Evolutionary conservation across 1,284 basidiomycete genomes (phyloP).

Genomic region (Entoloma clypeatum): DNA sequence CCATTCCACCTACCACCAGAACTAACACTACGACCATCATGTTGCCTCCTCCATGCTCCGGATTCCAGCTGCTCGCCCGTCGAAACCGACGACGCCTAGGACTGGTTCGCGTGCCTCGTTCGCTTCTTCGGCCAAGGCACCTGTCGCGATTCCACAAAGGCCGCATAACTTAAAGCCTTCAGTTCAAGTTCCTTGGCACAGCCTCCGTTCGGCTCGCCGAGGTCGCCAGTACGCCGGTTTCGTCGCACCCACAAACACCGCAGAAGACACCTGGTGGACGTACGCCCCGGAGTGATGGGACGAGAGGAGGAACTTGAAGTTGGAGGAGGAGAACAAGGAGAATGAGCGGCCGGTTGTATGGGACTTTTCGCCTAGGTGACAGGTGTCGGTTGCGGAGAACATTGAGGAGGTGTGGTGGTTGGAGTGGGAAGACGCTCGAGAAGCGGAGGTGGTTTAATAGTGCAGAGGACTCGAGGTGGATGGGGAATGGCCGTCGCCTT

Average conservation of each 20-base stretch:
- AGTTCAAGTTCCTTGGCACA: slow-evolving; percentile 13
- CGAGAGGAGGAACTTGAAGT: slow-evolving; percentile 32
- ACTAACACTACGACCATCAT: background rate
- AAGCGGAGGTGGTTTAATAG: slow-evolving; percentile 14
- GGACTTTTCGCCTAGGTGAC: slow-evolving; percentile 22
- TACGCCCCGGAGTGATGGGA: slow-evolving; percentile 1
- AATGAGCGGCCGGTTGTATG: no score
- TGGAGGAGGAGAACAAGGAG: slow-evolving; percentile 32
- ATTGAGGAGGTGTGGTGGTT: slow-evolving; percentile 21
- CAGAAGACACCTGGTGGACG: slow-evolving; percentile 9
- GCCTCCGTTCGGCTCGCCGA: slow-evolving; percentile 13
- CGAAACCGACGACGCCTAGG: slow-evolving; percentile 3
- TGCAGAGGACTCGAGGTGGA: background rate
- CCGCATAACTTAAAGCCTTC: slow-evolving; percentile 31
- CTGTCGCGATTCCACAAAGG: slow-evolving; percentile 28
- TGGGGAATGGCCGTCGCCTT: slow-evolving; percentile 7
- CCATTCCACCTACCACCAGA: slow-evolving; percentile 1
- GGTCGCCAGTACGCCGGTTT: slow-evolving; percentile 18
- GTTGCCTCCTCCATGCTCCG: background rate
- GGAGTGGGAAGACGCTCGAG: slow-evolving; percentile 14
- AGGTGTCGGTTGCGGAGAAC: slow-evolving; percentile 26
- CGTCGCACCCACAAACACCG: slow-evolving; percentile 1
- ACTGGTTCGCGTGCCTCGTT: background rate
- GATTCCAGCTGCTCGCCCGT: slow-evolving; percentile 4
- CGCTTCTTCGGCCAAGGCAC: background rate